Base-by-base conservation (phyloP, 164 flowering plant genomes). In the Houttuynia cordata region DNA sequence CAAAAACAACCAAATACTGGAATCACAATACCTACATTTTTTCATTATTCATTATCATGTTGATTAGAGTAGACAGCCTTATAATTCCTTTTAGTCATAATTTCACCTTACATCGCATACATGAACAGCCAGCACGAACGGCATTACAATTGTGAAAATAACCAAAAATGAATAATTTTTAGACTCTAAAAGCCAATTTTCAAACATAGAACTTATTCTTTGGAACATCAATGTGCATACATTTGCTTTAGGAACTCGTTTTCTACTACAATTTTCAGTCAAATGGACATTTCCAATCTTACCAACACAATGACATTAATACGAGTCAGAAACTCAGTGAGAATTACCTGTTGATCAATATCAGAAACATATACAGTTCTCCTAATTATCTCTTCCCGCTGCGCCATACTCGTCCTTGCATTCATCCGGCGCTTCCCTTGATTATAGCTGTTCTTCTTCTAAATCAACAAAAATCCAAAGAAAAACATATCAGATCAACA, bases 331-430 rank as follows among this genome's bases (percentile, higher is more conserved):
- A 7, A 14, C 14, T 8, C 14, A 45, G 17, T 12, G 17, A 10
- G 49, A 45, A 0, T 42, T 68, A 86, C 97, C 90, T 86, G 97
- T 37, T 86, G 96, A 75, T 88, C 97, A 72, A 91, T 88, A 66
- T 91, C 97, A 63, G 97, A 86, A 39, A 91, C 94, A 74, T 88
- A 91, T 0, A 91, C 96, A 49, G 97, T 91, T 73, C 95, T 76
- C 76, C 85, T 67, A 68, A 88, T 85, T 24, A 82, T 70, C 53
- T 91, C 97, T 30, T 88, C 97, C 21, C 87, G 71, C 65, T 91
- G 96, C 8, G 96, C 97, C 84, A 82, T 75, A 67, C 85, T 80
- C 8, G 93, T 91, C 53, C 91, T 73, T 63, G 74, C 79, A 58
- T 85, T 84, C 80, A 85, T 71, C 60, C 92, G 74, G 53, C 92